Base-by-base conservation (phyloP, 345 rosid species). In the Anacardium occidentale region DNA sequence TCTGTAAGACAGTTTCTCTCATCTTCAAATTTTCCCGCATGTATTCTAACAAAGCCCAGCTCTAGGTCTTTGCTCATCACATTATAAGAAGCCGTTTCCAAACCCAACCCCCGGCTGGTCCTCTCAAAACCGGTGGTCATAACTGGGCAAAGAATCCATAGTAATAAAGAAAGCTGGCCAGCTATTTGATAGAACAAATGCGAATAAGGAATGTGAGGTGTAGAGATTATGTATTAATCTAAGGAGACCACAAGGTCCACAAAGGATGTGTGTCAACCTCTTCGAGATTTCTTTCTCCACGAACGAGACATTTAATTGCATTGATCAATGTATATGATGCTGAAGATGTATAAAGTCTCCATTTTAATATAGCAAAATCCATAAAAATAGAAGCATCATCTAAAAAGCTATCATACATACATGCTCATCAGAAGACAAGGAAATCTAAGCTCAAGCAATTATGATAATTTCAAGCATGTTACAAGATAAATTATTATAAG, bases 391-490 rank as follows among this genome's bases (percentile, higher is more conserved):
- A 62, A 62, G 66, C 47, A n/a, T 20, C 42, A 62, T 1, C 45
- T 11, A 1, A n/a, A n/a, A n/a, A n/a, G 66, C 66, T 37, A 62
- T 37, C 48, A 62, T n/a, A n/a, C 4, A 26, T 42, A 34, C 10
- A 18, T 34, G 45, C 21, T 42, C 29, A 21, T 5, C 17, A 44
- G 44, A 62, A 34, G 6, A 22, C 1, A 17, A 26, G 5, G 37
- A 12, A 62, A 62, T 34, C 14, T 12, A 25, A 65, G 7, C 48
- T 64, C n/a, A 62, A 17, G 66, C 48, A 62, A 62, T 62, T 62
- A 1, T 34, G 12, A 22, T 62, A 40, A 7, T 10, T n/a, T 3
- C 20, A 42, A 34, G 40, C 48, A n/a, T 15, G 40, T 62, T 10
- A n/a, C 66, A 17, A 22, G 20, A 48, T 24, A 7, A 65, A 22